Evolutionary conservation across 768 basidiomycete species (phyloP).

Genomic region (Naganishia kalamii): DNA sequence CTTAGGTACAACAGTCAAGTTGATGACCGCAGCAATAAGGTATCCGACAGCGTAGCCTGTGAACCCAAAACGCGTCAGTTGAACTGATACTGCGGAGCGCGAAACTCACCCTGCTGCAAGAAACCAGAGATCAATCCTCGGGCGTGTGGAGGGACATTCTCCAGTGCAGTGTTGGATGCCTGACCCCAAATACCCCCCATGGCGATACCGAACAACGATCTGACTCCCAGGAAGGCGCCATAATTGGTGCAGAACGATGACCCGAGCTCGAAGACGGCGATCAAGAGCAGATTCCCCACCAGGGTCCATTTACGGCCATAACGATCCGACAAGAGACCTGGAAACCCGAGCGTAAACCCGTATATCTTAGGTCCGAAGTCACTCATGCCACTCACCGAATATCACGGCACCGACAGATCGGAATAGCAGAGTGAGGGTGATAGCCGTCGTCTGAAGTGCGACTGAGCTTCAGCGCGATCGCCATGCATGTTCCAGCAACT

Average conservation of each 20-base stretch:
- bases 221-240: constrained; percentile 61
- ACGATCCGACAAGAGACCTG: constrained; percentile 64
- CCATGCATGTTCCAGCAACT: background rate
- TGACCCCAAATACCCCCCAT: constrained; percentile 38
- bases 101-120: constrained; percentile 64
- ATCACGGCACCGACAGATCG: constrained; percentile 61
- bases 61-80: too few species aligned
- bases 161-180: constrained; percentile 63
- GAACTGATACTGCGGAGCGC: too few species aligned
- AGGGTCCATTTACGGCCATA: constrained; percentile 87
- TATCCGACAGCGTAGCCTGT: constrained; percentile 68
- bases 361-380: background rate
- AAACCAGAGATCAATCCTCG: constrained; percentile 80
- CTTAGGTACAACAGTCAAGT: constrained; percentile 54
- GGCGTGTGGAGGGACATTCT: constrained; percentile 77
- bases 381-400: constrained; percentile 54
- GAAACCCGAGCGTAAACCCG: too few species aligned
- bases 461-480: background rate
- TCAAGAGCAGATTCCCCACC: constrained; percentile 16
- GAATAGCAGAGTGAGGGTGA: constrained; percentile 89
- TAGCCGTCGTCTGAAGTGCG: constrained; percentile 58
- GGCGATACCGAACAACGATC: constrained; percentile 65
- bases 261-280: constrained; percentile 60
- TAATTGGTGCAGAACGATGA: constrained; percentile 75
- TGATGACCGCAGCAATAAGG: constrained; percentile 71